Evolutionary conservation across 306 rosid genomes (phyloP).

Genomic region (Cotoneaster glaucophyllus): DNA sequence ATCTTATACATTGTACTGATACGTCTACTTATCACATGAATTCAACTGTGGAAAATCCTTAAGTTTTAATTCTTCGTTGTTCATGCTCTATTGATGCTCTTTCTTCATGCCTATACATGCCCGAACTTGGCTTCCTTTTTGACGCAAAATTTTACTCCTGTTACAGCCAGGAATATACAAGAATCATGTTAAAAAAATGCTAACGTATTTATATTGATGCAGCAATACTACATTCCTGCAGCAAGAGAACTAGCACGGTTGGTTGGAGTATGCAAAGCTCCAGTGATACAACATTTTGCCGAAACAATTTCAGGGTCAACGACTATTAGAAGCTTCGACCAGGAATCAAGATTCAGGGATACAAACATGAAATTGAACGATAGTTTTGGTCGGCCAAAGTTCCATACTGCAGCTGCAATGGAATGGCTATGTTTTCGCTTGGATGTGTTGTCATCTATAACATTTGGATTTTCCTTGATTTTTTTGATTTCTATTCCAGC

Average conservation of each 20-base stretch:
- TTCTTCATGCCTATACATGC: background rate
- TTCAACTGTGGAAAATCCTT: background rate
- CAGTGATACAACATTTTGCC: slow-evolving; percentile 76
- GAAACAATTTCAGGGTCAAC: slow-evolving; percentile 76
- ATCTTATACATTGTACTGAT: background rate
- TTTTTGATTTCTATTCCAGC: slow-evolving; percentile 57
- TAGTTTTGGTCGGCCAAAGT: slow-evolving; percentile 50
- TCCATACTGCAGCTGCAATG: slow-evolving; percentile 46
- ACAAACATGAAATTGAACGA: slow-evolving; percentile 52
- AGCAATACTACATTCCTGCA: slow-evolving; percentile 68
- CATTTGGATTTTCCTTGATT: slow-evolving; percentile 46
- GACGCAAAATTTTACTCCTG: too few relatives aligned
- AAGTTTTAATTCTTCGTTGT: background rate
- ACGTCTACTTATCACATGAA: background rate
- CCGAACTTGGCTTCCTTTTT: background rate
- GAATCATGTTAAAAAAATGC: background rate
- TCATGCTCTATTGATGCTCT: background rate
- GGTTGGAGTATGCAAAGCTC: slow-evolving; percentile 85
- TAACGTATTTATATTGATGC: slow-evolving; percentile 18
- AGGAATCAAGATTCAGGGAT: slow-evolving; percentile 54
- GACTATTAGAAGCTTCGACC: slow-evolving; percentile 75
- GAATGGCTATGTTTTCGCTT: slow-evolving; percentile 62
- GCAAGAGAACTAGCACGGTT: slow-evolving; percentile 69
- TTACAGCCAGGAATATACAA: background rate
- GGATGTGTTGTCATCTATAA: slow-evolving; percentile 48